Evolutionary conservation across 257 asterid species (phyloP), one percentile per base, ranked within the genome.

Genomic region (Plantago major): DNA sequence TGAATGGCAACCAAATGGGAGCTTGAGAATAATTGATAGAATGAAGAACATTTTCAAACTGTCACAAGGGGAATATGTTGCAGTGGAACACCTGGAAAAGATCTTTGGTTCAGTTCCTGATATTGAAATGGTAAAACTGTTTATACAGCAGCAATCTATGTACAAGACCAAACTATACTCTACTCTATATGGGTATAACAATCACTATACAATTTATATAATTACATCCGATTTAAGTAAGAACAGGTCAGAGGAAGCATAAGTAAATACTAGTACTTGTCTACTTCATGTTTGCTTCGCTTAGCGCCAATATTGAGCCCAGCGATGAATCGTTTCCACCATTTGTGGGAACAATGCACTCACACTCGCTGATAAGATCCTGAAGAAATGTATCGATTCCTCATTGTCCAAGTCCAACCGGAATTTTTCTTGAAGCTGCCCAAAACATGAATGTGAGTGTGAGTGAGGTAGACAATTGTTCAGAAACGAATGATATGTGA

Each of bases 271-370:
- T 22, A 22, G n/a, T n/a, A n/a, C n/a, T n/a, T n/a, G n/a, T n/a
- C n/a, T n/a, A n/a, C n/a, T n/a, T n/a, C n/a, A 22, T 33, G 40
- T 33, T 5, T 33, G 40, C 22, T 62, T 14, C 33, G 58, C 54
- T 82, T 73, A 92, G 58, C 97, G 97, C 97, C 99, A 92, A 65
- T 86, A 92, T 63, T 89, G 97, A 58, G 97, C 99, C 95, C 99
- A 89, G 0, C 99, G 85, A 66, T 92, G 99, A 66, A 89, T 92
- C n/a, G n/a, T n/a, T n/a, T n/a, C n/a, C n/a, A n/a, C 97, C 97
- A 87, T 92, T 71, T 92, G 99, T 1, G 99, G 97, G 76, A 92
- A 92, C 57, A 86, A 78, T 19, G 99, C 99, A 46, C 97, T 89
- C 62, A 65, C 99, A 89, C 70, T 87, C 99, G 22, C 86, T 92